These are phyloP conservation scores for Blastocystis sp. DNA, from an alignment of 352 stramenopile genomes.

Conservation along the genomic window DNA sequence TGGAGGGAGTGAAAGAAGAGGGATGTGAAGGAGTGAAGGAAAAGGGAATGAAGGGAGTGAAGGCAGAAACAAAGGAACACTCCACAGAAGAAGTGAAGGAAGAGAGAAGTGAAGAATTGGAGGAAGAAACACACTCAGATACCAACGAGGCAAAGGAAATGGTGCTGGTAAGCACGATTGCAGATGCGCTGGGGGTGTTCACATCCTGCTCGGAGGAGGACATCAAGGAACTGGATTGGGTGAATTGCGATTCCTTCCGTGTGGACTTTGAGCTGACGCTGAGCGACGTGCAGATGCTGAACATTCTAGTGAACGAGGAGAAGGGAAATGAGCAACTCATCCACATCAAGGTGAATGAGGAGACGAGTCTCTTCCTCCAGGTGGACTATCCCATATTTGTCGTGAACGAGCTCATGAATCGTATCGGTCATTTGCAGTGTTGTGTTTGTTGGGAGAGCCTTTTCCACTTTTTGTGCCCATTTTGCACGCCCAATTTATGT, in stretches of 20 bases:
- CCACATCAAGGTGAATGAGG: constrained; percentile 27
- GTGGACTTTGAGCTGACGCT: constrained; percentile 31
- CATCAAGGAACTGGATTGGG: neutral
- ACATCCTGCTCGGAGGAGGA: neutral
- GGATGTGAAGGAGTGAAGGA: neutral
- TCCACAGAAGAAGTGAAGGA: neutral
- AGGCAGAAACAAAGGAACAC: neutral
- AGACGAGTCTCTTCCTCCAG: constrained; percentile 32
- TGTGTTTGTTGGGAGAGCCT: constrained; percentile 31
- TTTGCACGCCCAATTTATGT: neutral
- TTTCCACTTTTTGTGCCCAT: neutral
- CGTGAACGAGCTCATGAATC: constrained; percentile 62
- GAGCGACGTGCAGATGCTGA: constrained; percentile 30
- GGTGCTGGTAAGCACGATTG: neutral
- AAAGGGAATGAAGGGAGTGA: neutral
- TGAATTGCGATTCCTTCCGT: constrained; percentile 20
- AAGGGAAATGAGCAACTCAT: neutral
- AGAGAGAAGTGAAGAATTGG: neutral
- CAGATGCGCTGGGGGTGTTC: neutral
- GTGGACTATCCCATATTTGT: constrained; percentile 65
- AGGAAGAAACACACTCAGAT: neutral
- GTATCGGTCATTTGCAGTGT: constrained; percentile 36
- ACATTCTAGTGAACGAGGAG: constrained; percentile 49
- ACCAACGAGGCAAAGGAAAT: neutral
- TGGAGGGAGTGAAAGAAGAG: neutral